phyloP scores from a whole-genome alignment of 1,284 basidiomycete genomes.

The Heterobasidion occidentale region DNA sequence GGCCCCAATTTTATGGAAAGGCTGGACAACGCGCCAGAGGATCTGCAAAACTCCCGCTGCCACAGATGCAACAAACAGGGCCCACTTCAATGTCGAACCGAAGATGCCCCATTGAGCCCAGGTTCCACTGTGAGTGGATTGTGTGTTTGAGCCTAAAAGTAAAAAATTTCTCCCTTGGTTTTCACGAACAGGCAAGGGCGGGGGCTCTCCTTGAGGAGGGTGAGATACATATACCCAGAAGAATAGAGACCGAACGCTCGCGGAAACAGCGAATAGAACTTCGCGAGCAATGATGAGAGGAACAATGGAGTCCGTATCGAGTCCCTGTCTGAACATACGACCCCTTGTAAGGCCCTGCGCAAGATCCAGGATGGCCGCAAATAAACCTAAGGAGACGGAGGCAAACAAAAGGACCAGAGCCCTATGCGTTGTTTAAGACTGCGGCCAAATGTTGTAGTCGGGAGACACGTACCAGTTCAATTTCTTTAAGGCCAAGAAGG shows the following conservation, averaged over 20 bases:
- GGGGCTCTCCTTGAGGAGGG: slow-evolving; percentile 39
- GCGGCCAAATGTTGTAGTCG: background rate
- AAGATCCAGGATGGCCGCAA: slow-evolving; percentile 61
- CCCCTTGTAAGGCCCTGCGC: slow-evolving; percentile 41
- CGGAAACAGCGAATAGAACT: slow-evolving; percentile 46
- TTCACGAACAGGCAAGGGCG: slow-evolving; percentile 6
- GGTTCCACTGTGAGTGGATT: slow-evolving; percentile 40
- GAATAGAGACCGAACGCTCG: slow-evolving; percentile 55
- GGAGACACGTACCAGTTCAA: slow-evolving; percentile 41
- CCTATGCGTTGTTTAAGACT: slow-evolving; percentile 23
- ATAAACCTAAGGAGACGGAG: slow-evolving; percentile 51
- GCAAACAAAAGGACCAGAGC: slow-evolving; percentile 44
- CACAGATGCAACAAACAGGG: slow-evolving; percentile 34
- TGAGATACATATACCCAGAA: slow-evolving; percentile 59
- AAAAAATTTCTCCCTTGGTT: slow-evolving; percentile 14
- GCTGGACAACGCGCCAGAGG: slow-evolving; percentile 47
- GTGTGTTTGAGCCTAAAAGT: slow-evolving; percentile 9
- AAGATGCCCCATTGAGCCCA: slow-evolving; percentile 57
- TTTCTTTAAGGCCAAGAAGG: slow-evolving; percentile 52
- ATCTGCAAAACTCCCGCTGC: slow-evolving; percentile 49
- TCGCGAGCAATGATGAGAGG: slow-evolving; percentile 47
- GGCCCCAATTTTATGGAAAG: slow-evolving; percentile 33
- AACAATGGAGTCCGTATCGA: slow-evolving; percentile 16
- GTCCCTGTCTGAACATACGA: slow-evolving; percentile 10
- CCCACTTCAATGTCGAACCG: slow-evolving; percentile 45